Percentiles rank a stretch among this genome's conserved stretches.
Conservation (phyloP, 805 yeast genomes). For the Yamadazyma philogaea region DNA sequence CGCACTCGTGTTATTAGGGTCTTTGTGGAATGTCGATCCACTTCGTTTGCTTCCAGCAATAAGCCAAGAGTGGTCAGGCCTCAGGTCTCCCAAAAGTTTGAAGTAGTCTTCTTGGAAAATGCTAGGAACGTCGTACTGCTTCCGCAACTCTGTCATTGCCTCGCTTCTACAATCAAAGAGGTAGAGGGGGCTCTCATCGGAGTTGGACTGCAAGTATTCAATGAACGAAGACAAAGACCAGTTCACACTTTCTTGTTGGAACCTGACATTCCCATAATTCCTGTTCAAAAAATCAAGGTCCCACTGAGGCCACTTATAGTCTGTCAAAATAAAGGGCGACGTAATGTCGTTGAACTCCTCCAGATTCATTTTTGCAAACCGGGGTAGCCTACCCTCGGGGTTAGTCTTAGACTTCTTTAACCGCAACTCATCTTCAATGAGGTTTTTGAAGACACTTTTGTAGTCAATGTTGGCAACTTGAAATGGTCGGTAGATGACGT, state of each 20-base stretch:
- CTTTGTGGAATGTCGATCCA: slow-evolving; percentile 91
- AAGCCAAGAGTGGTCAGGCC: slow-evolving; percentile 93
- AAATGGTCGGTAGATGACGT: slow-evolving; percentile 75
- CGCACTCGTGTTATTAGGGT: slow-evolving; percentile 86
- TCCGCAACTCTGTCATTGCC: slow-evolving; percentile 57
- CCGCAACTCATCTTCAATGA: slow-evolving; percentile 46
- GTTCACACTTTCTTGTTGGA: slow-evolving; percentile 81
- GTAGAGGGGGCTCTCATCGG: slow-evolving; percentile 82
- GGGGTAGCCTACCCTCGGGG: slow-evolving; percentile 45
- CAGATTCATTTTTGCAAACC: slow-evolving; percentile 49
- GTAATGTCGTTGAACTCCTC: slow-evolving; percentile 49
- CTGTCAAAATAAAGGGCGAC: slow-evolving; percentile 63
- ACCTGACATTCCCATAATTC: slow-evolving; percentile 57
- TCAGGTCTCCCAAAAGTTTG: slow-evolving; percentile 47
- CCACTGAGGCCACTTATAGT: slow-evolving; percentile 67
- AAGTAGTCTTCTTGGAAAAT: slow-evolving; percentile 62
- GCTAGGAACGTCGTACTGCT: slow-evolving; percentile 52
- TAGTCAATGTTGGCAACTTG: slow-evolving; percentile 76
- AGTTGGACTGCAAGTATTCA: slow-evolving; percentile 57
- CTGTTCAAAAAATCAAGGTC: slow-evolving; percentile 43
- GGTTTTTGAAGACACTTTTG: slow-evolving; percentile 41
- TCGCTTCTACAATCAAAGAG: slow-evolving; percentile 75
- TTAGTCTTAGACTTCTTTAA: slow-evolving; percentile 23
- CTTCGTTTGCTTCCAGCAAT: slow-evolving; percentile 79
- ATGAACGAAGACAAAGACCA: slow-evolving; percentile 68